Evolutionary conservation across 768 basidiomycete genomes (phyloP), one percentile per base, ranked within the genome.

Genomic region (Rhodocollybia butyracea): DNA sequence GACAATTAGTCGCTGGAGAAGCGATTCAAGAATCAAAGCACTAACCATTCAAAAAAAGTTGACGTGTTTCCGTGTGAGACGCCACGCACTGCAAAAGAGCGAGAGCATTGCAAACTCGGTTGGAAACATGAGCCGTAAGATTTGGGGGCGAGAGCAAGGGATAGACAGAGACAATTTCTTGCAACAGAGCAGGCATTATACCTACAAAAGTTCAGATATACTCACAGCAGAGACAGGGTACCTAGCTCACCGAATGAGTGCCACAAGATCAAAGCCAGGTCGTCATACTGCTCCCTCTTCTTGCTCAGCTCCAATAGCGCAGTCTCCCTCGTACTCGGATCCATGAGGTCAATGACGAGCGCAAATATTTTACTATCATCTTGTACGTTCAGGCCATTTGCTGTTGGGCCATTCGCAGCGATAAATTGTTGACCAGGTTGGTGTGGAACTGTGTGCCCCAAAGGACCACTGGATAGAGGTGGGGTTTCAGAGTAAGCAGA

Each of bases 131-230:
- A 1, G 97, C 97, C 13, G 94, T 97, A 56, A 99, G 84, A 62
- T 94, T 91, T 3, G 97, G 95, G 0, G 97, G 97, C 8, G 91
- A 91, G 54, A 99, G 83, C 53, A 95, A 80, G 5, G 96, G 95
- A 71, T 99, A 99, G 46, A 99, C 97, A 22, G 95, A 94, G 48
- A 98, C 94, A 66, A 99, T 98, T 73, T 98, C 97, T 66, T 98
- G 93, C 21, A 99, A 78, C 31, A 99, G 81, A 2, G 94, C 92
- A 15, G 96, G 94, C 96, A 99, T 98, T 61, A 98, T 90, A 47
- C 96, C 96, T 98, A 46, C 3, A 36, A 42, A 52, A 3, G 52
- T 12, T 29, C 22, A 42, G 51, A 54, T 30, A 43, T 34, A 11
- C 26, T 40, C 31, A 8, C 15, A 43, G 32, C 38, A 22, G 30